Evolutionary conservation across 106 monocot genomes (phyloP).

Genomic region (Dioscorea alata): DNA sequence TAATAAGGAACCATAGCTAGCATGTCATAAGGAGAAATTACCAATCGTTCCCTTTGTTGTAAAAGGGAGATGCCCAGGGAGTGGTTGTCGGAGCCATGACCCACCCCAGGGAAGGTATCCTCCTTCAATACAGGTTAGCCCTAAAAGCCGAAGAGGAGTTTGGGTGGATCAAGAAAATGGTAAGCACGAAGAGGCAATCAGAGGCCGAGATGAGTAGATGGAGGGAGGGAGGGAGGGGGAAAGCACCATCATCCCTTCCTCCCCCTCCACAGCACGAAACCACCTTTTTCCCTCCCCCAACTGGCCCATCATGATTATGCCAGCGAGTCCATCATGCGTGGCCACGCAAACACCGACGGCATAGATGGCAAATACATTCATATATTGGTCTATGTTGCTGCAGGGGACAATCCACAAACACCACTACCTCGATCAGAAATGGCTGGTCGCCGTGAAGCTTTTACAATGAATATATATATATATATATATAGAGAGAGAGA

Average conservation of each 20-base stretch:
- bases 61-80: slow-evolving; percentile 9
- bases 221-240: background rate
- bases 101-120: background rate
- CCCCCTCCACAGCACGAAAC: background rate
- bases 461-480: too few relatives aligned
- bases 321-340: background rate
- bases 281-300: background rate
- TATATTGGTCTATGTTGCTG: too few relatives aligned
- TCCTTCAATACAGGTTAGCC: too few relatives aligned
- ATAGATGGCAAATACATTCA: too few relatives aligned
- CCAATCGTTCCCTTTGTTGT: slow-evolving; percentile 19
- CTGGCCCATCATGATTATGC: slow-evolving; percentile 1
- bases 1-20: background rate
- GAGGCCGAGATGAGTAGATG: too few relatives aligned
- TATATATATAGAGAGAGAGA: too few relatives aligned
- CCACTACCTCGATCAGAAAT: too few relatives aligned
- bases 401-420: too few relatives aligned
- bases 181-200: too few relatives aligned
- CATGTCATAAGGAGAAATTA: background rate
- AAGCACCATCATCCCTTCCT: background rate
- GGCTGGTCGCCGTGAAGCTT: too few relatives aligned
- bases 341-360: background rate
- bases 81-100: background rate
- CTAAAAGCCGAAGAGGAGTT: too few relatives aligned
- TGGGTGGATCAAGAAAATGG: too few relatives aligned